These are phyloP conservation scores for Ophiostoma tasmaniense DNA, from an alignment of 2,329 filamentous ascomycete genomes.

Conservation along the genomic window DNA sequence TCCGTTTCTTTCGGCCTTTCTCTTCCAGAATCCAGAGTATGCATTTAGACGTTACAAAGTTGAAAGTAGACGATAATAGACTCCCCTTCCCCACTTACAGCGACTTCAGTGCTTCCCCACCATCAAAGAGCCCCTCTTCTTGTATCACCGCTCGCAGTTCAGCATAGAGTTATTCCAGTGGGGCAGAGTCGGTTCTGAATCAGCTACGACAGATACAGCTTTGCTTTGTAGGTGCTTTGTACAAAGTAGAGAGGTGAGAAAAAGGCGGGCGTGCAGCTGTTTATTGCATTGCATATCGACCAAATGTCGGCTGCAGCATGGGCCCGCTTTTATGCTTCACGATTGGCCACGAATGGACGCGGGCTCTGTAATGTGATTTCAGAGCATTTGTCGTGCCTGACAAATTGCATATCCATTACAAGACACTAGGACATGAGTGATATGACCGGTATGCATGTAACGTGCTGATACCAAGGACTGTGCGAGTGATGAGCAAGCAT, in stretches of 20 bases:
- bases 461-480: background rate
- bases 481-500: background rate
- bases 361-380: background rate
- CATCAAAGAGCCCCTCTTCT: background rate
- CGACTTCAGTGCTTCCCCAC: background rate
- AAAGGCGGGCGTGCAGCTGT: background rate
- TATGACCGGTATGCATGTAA: background rate
- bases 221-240: too few relatives aligned
- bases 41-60: too few relatives aligned
- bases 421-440: background rate
- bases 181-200: background rate
- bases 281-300: background rate
- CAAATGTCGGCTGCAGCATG: background rate
- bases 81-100: background rate
- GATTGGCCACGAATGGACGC: background rate
- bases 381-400: constrained; percentile 10
- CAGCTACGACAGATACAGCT: constrained; percentile 6
- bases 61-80: too few relatives aligned
- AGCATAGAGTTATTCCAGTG: background rate
- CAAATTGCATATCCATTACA: constrained; percentile 8
- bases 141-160: background rate
- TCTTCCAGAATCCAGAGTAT: too few relatives aligned
- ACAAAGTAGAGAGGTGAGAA: background rate
- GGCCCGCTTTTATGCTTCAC: background rate
- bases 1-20: too few relatives aligned